Conservation (phyloP, 805 yeast species). For the Saturnispora diversa region DNA sequence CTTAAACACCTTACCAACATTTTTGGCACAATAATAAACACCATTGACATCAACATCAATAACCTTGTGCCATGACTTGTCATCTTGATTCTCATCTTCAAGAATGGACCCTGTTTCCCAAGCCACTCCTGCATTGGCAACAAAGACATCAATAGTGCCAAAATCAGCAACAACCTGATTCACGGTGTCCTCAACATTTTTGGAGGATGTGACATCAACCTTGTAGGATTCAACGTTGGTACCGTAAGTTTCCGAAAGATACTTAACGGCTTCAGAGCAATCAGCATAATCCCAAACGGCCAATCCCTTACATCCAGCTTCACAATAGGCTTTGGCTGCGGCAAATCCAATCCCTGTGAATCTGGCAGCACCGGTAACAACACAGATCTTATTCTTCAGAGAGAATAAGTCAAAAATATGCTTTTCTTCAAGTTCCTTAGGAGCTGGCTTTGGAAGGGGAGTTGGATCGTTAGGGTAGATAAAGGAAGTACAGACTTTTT, state of each 20-base stretch:
- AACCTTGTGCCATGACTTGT: constrained; percentile 51
- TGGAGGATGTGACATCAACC: constrained; percentile 30
- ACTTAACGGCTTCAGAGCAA: constrained; percentile 13
- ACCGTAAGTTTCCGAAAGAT: constrained; percentile 12
- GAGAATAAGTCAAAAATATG: constrained; percentile 28
- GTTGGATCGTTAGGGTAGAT: constrained; percentile 21
- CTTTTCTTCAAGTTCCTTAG: constrained; percentile 18
- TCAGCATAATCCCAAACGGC: constrained; percentile 29
- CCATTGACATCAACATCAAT: constrained; percentile 73
- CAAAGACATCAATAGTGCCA: constrained; percentile 34
- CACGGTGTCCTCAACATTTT: constrained; percentile 28
- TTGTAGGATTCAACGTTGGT: constrained; percentile 15
- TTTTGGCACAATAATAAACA: constrained; percentile 71
- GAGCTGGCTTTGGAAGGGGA: constrained; percentile 25
- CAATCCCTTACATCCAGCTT: constrained; percentile 39
- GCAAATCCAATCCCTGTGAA: constrained; percentile 47
- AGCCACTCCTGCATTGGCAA: constrained; percentile 53
- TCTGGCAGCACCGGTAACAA: constrained; percentile 45
- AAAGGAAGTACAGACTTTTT: constrained; percentile 20
- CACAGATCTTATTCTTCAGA: constrained; percentile 34
- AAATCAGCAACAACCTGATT: constrained; percentile 28
- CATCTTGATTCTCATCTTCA: constrained; percentile 29
- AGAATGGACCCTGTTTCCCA: constrained; percentile 63
- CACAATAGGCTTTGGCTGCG: constrained; percentile 44
- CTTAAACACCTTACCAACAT: constrained; percentile 64